Percentiles rank a stretch among this genome's conserved stretches.
Evolutionary conservation across 192 early-diverging fungal species (phyloP).

Genomic region (Coemansia reversa): DNA sequence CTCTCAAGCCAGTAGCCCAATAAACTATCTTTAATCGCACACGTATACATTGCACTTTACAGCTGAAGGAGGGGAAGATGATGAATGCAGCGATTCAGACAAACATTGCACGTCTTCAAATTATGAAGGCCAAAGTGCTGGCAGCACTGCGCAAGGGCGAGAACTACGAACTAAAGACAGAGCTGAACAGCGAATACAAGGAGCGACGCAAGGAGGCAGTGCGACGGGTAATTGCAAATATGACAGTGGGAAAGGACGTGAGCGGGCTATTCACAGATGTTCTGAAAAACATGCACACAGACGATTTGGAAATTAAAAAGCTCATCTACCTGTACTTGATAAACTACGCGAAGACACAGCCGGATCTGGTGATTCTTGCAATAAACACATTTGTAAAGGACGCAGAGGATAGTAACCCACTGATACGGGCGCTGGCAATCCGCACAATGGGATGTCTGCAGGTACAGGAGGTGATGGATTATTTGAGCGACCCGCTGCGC

Average conservation of each 20-base stretch:
- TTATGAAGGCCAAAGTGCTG: slow-evolving; percentile 52
- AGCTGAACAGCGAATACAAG: slow-evolving; percentile 96
- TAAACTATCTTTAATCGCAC: not conserved
- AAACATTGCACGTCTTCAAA: slow-evolving; percentile 52
- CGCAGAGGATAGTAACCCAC: slow-evolving; percentile 86
- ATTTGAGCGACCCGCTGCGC: slow-evolving; percentile 81
- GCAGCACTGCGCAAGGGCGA: slow-evolving; percentile 63
- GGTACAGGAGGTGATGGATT: slow-evolving; percentile 86
- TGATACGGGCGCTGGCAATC: slow-evolving; percentile 93
- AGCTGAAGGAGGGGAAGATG: slow-evolving; percentile 21
- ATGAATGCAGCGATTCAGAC: slow-evolving; percentile 54
- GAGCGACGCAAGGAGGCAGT: slow-evolving; percentile 96
- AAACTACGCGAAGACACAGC: slow-evolving; percentile 90
- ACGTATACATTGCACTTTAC: not conserved
- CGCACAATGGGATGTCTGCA: slow-evolving; percentile 97
- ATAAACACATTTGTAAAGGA: slow-evolving; percentile 91
- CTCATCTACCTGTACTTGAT: slow-evolving; percentile 96
- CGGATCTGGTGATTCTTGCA: slow-evolving; percentile 91
- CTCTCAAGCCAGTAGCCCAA: not conserved
- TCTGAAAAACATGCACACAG: slow-evolving; percentile 99
- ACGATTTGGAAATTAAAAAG: slow-evolving; percentile 83
- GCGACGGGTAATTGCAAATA: slow-evolving; percentile 98
- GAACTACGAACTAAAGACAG: slow-evolving; percentile 96
- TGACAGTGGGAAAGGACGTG: slow-evolving; percentile 99
- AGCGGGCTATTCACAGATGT: slow-evolving; percentile 93